A percentile compares a stretch with the other conserved stretches of the same genome.
Evolutionary conservation across 2,329 filamentous ascomycete genomes (phyloP).

Genomic region (Penicillium nordicum): DNA sequence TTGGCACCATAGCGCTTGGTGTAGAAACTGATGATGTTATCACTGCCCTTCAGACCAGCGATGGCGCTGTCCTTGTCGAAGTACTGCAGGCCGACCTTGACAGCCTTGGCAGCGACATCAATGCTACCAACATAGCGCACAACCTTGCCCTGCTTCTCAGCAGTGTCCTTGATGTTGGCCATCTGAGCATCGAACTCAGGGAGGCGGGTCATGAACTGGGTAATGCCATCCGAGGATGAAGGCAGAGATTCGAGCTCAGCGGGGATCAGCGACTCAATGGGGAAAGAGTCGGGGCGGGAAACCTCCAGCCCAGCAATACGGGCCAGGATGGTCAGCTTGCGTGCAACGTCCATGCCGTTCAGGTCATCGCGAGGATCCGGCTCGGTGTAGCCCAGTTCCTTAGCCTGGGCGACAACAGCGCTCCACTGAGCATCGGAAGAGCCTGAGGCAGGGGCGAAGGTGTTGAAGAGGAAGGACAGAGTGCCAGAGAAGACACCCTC

Average conservation of each 20-base stretch:
- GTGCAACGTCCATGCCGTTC: slow-evolving; percentile 85
- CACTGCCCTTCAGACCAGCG: slow-evolving; percentile 90
- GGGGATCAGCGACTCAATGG: slow-evolving; percentile 90
- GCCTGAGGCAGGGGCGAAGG: slow-evolving; percentile 78
- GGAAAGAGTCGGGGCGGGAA: slow-evolving; percentile 81
- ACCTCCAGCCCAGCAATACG: slow-evolving; percentile 78
- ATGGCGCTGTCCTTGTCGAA: slow-evolving; percentile 87
- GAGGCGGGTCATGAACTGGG: slow-evolving; percentile 80
- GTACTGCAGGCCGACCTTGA: slow-evolving; percentile 90
- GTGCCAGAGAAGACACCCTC: slow-evolving; percentile 98
- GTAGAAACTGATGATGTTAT: slow-evolving; percentile 99
- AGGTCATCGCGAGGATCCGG: slow-evolving; percentile 82
- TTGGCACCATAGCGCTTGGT: slow-evolving; percentile 90
- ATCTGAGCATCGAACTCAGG: slow-evolving; percentile 84
- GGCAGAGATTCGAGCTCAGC: slow-evolving; percentile 73
- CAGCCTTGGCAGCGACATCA: slow-evolving; percentile 72
- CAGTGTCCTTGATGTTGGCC: slow-evolving; percentile 81
- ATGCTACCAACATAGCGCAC: slow-evolving; percentile 92
- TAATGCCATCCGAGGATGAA: slow-evolving; percentile 56
- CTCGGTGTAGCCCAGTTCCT: slow-evolving; percentile 88
- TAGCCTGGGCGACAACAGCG: slow-evolving; percentile 85
- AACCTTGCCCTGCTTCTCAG: slow-evolving; percentile 83
- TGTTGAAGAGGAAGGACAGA: slow-evolving; percentile 98
- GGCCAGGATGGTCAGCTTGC: slow-evolving; percentile 92
- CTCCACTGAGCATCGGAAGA: slow-evolving; percentile 68